These are phyloP conservation scores for Lasiodiplodia citricola DNA, from an alignment of 2,329 filamentous ascomycete species.

Conservation along the genomic window DNA sequence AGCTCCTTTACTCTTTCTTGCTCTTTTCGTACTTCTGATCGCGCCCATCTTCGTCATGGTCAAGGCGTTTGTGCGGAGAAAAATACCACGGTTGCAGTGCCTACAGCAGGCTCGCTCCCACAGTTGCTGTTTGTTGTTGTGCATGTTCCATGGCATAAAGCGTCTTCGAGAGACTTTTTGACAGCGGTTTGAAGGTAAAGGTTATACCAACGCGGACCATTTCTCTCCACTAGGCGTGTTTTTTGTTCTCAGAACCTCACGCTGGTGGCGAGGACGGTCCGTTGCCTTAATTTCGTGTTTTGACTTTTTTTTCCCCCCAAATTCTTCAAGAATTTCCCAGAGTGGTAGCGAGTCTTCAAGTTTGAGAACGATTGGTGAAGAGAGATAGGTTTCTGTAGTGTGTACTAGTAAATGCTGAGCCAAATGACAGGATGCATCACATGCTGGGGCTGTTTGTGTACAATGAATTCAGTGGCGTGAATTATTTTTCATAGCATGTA, in stretches of 20 bases:
- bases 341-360: not conserved
- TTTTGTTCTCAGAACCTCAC: not conserved
- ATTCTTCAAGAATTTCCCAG: not conserved
- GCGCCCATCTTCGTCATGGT: not conserved
- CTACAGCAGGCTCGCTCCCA: not conserved
- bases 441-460: not conserved
- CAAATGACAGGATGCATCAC: not conserved
- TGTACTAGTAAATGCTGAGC: constrained; percentile 20
- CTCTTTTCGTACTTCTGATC: not conserved
- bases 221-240: not conserved
- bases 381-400: not conserved
- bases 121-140: not conserved
- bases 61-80: constrained; percentile 8
- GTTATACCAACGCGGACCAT: not conserved
- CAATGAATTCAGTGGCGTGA: not conserved
- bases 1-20: not conserved
- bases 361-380: not conserved
- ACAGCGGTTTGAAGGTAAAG: not conserved
- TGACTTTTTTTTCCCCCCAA: not conserved
- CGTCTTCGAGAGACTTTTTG: constrained; percentile 30
- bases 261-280: not conserved
- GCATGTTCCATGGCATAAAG: constrained; percentile 28
- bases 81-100: constrained; percentile 9
- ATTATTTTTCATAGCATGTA: not conserved
- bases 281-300: not conserved